These are phyloP conservation scores for Fraxinus quadrangulata DNA, from an alignment of 257 asterid genomes.

Conservation along the genomic window DNA sequence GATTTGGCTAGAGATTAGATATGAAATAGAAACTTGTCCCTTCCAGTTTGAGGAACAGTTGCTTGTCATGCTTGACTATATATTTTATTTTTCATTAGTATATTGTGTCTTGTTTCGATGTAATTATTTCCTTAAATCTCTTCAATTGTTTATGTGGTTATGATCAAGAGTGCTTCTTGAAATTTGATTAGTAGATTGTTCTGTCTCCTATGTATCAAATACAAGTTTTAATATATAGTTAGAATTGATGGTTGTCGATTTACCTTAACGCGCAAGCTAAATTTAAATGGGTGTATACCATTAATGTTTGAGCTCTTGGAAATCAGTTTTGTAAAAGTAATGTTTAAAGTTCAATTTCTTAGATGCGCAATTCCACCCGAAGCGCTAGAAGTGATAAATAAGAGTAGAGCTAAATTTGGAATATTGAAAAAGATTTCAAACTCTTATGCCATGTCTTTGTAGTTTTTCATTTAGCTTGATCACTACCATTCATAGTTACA, in stretches of 20 bases:
- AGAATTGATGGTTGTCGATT: no score
- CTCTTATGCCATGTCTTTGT: neutral
- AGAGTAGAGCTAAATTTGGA: neutral
- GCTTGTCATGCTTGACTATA: no score
- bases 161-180: neutral
- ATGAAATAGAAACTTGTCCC: no score
- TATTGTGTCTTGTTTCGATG: no score
- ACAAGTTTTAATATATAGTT: no score
- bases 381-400: neutral
- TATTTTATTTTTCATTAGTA: no score
- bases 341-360: slow-evolving; percentile 2
- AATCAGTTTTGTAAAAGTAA: neutral
- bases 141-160: neutral
- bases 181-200: neutral
- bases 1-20: no score
- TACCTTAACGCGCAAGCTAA: no score
- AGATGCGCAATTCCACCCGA: neutral
- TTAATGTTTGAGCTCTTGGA: neutral
- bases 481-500: neutral
- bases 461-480: neutral
- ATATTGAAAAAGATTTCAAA: neutral
- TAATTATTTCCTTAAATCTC: no score
- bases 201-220: no score
- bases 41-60: no score
- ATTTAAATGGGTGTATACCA: no score